Conservation (phyloP, 805 yeast species). For the Wickerhamomyces alni region DNA sequence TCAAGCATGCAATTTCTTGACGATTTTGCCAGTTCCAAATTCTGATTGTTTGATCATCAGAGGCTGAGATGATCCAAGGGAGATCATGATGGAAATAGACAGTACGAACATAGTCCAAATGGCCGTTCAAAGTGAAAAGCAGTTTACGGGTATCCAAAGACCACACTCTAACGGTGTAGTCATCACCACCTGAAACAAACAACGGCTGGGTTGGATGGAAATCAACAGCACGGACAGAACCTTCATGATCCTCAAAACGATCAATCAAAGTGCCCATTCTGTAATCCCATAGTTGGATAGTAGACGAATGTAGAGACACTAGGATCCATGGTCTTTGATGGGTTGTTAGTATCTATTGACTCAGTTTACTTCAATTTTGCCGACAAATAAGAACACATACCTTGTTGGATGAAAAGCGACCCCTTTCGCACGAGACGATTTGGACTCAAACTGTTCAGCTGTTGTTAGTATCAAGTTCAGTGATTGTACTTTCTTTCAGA, state of each 20-base stretch:
- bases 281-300: slow-evolving; percentile 99
- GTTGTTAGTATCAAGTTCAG: slow-evolving; percentile 5
- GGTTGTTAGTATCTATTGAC: slow-evolving; percentile 15
- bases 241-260: slow-evolving; percentile 96
- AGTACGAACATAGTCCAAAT: slow-evolving; percentile 91
- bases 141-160: slow-evolving; percentile 87
- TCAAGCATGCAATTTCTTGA: slow-evolving; percentile 91
- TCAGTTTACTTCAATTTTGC: too few relatives aligned
- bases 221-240: slow-evolving; percentile 92
- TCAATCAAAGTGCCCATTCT: slow-evolving; percentile 98
- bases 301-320: slow-evolving; percentile 92
- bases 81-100: slow-evolving; percentile 92
- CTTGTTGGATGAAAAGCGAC: slow-evolving; percentile 93
- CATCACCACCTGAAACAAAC: slow-evolving; percentile 97
- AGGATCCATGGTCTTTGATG: slow-evolving; percentile 81
- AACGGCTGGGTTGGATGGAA: slow-evolving; percentile 98
- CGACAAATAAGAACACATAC: slow-evolving; percentile 21
- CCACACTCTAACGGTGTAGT: slow-evolving; percentile 94
- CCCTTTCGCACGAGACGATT: slow-evolving; percentile 96
- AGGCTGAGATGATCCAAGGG: slow-evolving; percentile 95
- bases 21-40: slow-evolving; percentile 99
- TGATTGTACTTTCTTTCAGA: too few relatives aligned
- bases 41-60: slow-evolving; percentile 97
- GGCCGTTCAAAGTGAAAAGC: slow-evolving; percentile 86
- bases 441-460: slow-evolving; percentile 75